Percentiles rank a stretch among this genome's conserved stretches.
Evolutionary conservation across 2,329 filamentous ascomycete species (phyloP).

Genomic region (Geosmithia morbida): DNA sequence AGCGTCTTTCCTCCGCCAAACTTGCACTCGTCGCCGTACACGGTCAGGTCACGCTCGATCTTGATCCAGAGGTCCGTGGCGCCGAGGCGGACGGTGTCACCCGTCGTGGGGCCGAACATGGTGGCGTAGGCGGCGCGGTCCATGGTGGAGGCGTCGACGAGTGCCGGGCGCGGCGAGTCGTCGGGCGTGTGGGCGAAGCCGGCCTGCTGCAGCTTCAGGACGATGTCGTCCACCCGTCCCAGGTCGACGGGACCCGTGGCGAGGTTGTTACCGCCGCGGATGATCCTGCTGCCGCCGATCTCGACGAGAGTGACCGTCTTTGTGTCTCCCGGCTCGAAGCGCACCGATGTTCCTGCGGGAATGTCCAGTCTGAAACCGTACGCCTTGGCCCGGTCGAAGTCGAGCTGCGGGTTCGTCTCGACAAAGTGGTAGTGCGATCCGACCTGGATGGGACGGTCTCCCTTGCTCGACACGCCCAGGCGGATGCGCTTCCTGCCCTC

Average conservation of each 20-base stretch:
- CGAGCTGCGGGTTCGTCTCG: slow-evolving; percentile 80
- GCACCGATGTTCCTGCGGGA: slow-evolving; percentile 76
- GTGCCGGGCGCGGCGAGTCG: slow-evolving; percentile 33
- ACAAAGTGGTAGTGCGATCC: slow-evolving; percentile 95
- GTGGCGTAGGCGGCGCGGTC: slow-evolving; percentile 63
- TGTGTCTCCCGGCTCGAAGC: slow-evolving; percentile 86
- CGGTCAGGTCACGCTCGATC: slow-evolving; percentile 74
- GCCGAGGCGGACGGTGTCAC: slow-evolving; percentile 70
- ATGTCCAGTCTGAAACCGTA: slow-evolving; percentile 86
- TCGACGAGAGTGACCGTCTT: slow-evolving; percentile 85
- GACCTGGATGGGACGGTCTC: slow-evolving; percentile 82
- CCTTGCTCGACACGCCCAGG: slow-evolving; percentile 69
- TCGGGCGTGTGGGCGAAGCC: slow-evolving; percentile 70
- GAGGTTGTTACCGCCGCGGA: slow-evolving; percentile 71
- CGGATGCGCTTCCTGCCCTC: slow-evolving; percentile 57
- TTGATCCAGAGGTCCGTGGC: slow-evolving; percentile 80
- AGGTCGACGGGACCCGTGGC: slow-evolving; percentile 60
- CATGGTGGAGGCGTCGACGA: slow-evolving; percentile 48
- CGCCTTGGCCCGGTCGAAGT: slow-evolving; percentile 71
- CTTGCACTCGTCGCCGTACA: slow-evolving; percentile 85
- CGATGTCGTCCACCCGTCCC: slow-evolving; percentile 47
- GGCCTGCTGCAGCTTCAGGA: slow-evolving; percentile 50
- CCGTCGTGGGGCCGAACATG: slow-evolving; percentile 90
- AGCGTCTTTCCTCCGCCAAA: slow-evolving; percentile 93
- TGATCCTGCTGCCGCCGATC: slow-evolving; percentile 67